Base-by-base conservation (phyloP, 352 stramenopile genomes). In the Phytophthora ohioensis region DNA sequence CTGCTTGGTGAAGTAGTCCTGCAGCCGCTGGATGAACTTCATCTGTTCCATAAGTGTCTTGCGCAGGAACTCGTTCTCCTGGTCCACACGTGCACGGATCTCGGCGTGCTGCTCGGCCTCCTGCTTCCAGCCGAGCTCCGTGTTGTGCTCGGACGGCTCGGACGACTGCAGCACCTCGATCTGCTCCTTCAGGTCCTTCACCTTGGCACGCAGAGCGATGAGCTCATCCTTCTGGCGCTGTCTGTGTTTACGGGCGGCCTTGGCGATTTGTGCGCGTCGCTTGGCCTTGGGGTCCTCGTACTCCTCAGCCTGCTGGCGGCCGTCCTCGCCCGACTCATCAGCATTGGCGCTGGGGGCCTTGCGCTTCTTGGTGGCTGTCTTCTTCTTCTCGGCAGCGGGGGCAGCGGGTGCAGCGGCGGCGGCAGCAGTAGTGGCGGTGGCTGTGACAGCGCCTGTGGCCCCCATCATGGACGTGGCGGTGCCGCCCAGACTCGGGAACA, bases 1-100 rank as follows among this genome's bases (percentile, higher is more conserved):
- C 77, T 96, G 89, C 80, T 96, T 96, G 42, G 87, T 94, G 66
- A 96, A 96, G 71, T 96, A 96, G 72, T 96, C 89, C 74, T 96
- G 89, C 34, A 96, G 79, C 27, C 87, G 80, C 77, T 96, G 89
- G 56, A 96, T 96, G 56, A 96, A 96, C 78, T 96, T 96, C 89
- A 96, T 96, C 82, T 96, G 89, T 64, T 96, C 89, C 87, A 95
- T 96, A 17, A 96, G 64, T 52, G 89, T 96, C 73, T 94, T 94
- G 52, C 89, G 85, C 58, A 96, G 54, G 54, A 96, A 96, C 69
- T 96, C 89, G 67, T 96, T 96, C 68, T 96, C 89, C 73, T 96
- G 87, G 70, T 96, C 89, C 35, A 96, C 89, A 38, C 89, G 89
- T 13, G 89, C 89, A 27, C 89, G 89, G 51, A 96, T 94, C 60